Conservation (phyloP, 192 early-diverging fungal species). For the Coemansia sp. region DNA sequence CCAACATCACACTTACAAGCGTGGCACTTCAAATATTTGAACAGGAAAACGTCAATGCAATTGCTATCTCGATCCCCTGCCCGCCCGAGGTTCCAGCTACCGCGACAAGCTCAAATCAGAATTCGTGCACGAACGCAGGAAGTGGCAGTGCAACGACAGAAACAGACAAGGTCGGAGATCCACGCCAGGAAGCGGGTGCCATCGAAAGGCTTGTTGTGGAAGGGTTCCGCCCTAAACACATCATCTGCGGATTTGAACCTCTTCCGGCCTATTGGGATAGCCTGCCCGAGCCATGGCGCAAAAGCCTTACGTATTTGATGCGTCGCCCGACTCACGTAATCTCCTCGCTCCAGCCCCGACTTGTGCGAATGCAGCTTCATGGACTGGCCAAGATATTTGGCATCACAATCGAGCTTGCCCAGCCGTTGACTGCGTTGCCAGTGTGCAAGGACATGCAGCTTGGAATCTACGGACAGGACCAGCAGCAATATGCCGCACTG, state of each 20-base stretch:
- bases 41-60: conserved; percentile 22
- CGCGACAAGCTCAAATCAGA: neutral
- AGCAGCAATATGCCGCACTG: conserved; percentile 36
- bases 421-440: conserved; percentile 19
- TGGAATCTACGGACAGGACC: conserved; percentile 34
- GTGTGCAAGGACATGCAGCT: conserved; percentile 27
- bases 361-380: conserved; percentile 41
- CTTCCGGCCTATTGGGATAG: conserved; percentile 24
- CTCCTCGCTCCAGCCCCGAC: conserved; percentile 32
- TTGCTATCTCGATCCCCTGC: conserved; percentile 21
- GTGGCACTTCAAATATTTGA: conserved; percentile 40
- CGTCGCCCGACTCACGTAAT: conserved; percentile 33
- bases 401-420: conserved; percentile 34
- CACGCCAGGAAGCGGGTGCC: neutral
- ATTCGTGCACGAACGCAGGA: neutral
- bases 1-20: conserved; percentile 21
- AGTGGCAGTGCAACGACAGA: neutral
- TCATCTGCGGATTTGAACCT: conserved; percentile 44
- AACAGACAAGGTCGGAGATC: neutral
- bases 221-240: conserved; percentile 19
- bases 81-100: neutral
- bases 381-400: conserved; percentile 26
- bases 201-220: conserved; percentile 35
- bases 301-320: conserved; percentile 29
- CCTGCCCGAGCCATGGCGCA: conserved; percentile 38